A percentile compares a stretch with the other conserved stretches of the same genome.
Conservation (phyloP, 2,329 filamentous ascomycete species). For the Fusarium oxysporum region DNA sequence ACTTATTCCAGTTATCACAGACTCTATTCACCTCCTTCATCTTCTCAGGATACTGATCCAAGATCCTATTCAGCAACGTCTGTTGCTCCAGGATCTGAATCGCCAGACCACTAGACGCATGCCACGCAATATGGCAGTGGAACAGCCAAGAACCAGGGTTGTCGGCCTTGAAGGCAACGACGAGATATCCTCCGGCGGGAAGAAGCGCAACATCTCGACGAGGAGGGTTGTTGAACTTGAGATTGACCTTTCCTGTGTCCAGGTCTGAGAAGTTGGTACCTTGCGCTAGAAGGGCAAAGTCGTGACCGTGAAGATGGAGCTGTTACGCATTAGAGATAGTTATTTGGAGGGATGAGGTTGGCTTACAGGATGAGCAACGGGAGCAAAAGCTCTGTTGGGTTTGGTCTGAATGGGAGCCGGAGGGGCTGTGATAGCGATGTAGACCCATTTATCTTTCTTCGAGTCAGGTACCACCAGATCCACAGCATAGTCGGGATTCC, state of each 20-base stretch:
- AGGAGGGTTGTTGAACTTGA: constrained; percentile 27
- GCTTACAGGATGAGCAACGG: constrained; percentile 25
- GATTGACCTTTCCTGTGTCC: neutral
- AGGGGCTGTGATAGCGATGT: constrained; percentile 24
- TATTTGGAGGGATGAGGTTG: rapidly evolving
- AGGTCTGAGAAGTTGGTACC: neutral
- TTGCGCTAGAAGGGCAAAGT: constrained; percentile 25
- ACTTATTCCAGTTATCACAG: constrained; percentile 23
- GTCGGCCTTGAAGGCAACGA: constrained; percentile 14
- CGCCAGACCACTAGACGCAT: constrained; percentile 18
- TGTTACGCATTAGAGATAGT: rapidly evolving
- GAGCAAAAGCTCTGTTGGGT: neutral
- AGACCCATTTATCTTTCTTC: constrained; percentile 18
- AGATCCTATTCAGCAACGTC: constrained; percentile 7
- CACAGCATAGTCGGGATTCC: constrained; percentile 22
- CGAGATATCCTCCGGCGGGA: constrained; percentile 17
- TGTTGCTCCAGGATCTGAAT: constrained; percentile 25
- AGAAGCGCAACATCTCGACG: constrained; percentile 21
- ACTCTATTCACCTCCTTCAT: constrained; percentile 21
- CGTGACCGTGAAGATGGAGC: constrained; percentile 24
- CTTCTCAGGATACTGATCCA: constrained; percentile 3
- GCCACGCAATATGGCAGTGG: constrained; percentile 26
- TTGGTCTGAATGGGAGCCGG: neutral
- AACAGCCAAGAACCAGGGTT: constrained; percentile 26
- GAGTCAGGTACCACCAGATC: constrained; percentile 7